These are phyloP conservation scores for Plasmodium cynomolgi DNA, from an alignment of 169 alveolate genomes.

Conservation along the genomic window DNA sequence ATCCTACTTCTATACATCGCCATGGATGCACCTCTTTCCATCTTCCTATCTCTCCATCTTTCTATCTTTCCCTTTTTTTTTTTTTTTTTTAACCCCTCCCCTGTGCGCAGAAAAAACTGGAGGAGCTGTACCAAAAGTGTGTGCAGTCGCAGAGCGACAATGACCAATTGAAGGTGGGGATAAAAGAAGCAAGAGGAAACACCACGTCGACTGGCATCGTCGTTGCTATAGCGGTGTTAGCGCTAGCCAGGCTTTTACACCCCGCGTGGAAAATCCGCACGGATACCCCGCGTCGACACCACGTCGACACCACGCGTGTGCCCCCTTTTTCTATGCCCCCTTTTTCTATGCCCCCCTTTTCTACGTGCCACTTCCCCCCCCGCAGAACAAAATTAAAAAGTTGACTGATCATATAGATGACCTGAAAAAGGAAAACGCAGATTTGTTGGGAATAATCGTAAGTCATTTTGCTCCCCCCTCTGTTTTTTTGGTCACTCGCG, in stretches of 20 bases:
- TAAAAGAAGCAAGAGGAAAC: not conserved
- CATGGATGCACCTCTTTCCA: not conserved
- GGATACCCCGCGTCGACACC: not conserved
- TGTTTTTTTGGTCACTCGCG: not conserved
- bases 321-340: not conserved
- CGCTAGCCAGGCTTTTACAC: not conserved
- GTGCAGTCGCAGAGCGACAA: slow-evolving; percentile 39
- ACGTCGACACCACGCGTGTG: not conserved
- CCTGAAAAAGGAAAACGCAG: slow-evolving; percentile 31
- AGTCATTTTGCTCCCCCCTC: not conserved
- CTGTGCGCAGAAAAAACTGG: slow-evolving; percentile 39
- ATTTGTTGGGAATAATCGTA: slow-evolving; percentile 23
- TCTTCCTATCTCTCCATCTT: not conserved
- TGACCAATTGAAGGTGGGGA: slow-evolving; percentile 30
- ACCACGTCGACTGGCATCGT: not conserved
- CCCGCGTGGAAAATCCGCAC: too few species aligned
- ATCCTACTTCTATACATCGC: not conserved
- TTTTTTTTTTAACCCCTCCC: not conserved
- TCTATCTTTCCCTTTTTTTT: not conserved
- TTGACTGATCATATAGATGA: slow-evolving; percentile 25
- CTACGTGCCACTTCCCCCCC: not conserved
- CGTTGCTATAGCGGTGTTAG: not conserved
- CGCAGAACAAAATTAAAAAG: slow-evolving; percentile 33
- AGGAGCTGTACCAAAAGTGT: slow-evolving; percentile 43
- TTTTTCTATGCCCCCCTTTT: not conserved